phyloP scores from a whole-genome alignment of 331 rosid species.

The Spiraea crenata region DNA sequence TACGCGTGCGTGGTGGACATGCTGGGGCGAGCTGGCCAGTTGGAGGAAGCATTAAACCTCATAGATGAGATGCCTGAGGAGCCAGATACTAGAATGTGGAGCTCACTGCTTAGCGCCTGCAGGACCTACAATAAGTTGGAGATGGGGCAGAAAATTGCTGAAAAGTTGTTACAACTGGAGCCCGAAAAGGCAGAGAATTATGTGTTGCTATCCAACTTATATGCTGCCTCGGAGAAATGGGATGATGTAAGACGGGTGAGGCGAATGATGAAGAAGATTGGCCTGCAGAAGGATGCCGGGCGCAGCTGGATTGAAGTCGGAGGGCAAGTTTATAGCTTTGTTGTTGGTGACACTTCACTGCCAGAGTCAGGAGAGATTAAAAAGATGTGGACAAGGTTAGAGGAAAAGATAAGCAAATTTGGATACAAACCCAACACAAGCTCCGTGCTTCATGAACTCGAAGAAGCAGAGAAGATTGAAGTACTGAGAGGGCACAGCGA shows the following conservation, averaged over 20 bases:
- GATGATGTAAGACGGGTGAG: conserved; percentile 60
- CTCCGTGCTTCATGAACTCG: conserved; percentile 79
- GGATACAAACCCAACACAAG: conserved; percentile 71
- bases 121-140: conserved; percentile 55
- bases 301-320: conserved; percentile 79
- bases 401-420: conserved; percentile 58
- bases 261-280: conserved; percentile 62
- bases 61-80: conserved; percentile 58
- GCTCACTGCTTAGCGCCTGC: conserved; percentile 84
- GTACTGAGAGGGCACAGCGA: conserved; percentile 67
- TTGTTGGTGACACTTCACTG: conserved; percentile 50
- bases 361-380: conserved; percentile 39
- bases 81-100: conserved; percentile 82
- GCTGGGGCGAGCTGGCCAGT: conserved; percentile 72
- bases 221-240: conserved; percentile 76
- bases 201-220: conserved; percentile 68
- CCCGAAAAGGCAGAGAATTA: conserved; percentile 66
- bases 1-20: conserved; percentile 83
- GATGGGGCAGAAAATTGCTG: conserved; percentile 52
- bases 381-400: conserved; percentile 59
- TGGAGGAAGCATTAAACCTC: conserved; percentile 64
- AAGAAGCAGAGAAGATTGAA: conserved; percentile 64
- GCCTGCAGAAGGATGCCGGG: conserved; percentile 75
- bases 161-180: conserved; percentile 53
- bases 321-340: conserved; percentile 66